These are phyloP conservation scores for apple (Malus domestica) DNA, from an alignment of 306 rosid species.

Conservation along the genomic window DNA sequence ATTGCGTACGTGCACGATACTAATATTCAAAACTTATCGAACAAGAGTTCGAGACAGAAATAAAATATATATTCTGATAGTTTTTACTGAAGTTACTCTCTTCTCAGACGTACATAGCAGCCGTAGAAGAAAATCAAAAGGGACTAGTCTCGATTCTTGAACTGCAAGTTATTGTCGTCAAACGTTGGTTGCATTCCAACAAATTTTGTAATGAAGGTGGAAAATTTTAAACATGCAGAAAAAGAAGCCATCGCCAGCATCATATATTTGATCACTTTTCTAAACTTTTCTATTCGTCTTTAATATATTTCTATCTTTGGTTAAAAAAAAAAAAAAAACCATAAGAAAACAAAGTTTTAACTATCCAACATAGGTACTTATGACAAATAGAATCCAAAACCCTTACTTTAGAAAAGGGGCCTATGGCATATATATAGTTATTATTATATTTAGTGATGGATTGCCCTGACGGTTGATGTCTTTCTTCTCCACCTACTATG, in stretches of 20 bases:
- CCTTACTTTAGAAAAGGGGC: background rate
- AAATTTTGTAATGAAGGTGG: background rate
- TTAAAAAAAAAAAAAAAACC: no score
- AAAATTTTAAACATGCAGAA: background rate
- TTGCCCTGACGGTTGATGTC: no score
- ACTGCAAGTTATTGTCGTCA: background rate
- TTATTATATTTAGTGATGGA: no score
- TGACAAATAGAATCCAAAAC: background rate
- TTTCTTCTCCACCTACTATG: no score
- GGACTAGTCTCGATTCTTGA: background rate
- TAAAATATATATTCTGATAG: background rate
- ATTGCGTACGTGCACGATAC: background rate
- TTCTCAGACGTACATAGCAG: background rate
- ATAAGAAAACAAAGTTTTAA: background rate
- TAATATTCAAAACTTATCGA: background rate
- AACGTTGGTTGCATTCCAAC: background rate
- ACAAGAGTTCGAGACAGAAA: background rate
- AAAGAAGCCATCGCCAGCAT: background rate
- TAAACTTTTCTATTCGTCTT: no score
- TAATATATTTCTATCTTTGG: no score
- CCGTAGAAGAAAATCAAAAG: background rate
- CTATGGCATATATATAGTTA: background rate
- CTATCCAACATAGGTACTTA: background rate
- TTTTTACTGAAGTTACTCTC: background rate
- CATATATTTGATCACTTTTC: background rate